Conservation (phyloP, 331 rosid genomes). For the Ulmus americana region DNA sequence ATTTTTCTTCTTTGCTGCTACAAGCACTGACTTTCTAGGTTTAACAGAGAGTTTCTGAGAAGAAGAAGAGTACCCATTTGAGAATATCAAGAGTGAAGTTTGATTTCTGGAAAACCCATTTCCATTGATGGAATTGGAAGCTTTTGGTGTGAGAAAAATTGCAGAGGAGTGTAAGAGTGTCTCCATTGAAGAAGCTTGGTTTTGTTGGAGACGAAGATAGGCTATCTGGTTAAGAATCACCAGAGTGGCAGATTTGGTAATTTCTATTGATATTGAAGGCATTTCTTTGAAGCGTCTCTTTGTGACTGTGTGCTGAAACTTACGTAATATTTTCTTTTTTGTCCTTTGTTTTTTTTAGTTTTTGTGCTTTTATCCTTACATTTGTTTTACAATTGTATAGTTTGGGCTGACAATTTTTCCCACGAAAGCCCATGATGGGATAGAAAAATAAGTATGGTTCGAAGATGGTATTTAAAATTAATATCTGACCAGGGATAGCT, state of each 20-base stretch:
- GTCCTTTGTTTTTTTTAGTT: too few species aligned
- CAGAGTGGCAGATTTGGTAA: background rate
- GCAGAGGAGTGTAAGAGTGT: conserved; percentile 27
- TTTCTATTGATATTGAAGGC: too few species aligned
- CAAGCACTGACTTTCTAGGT: conserved; percentile 37
- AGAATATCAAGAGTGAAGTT: conserved; percentile 14
- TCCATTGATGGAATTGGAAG: conserved; percentile 15
- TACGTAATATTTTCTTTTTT: too few species aligned
- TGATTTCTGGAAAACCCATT: conserved; percentile 20
- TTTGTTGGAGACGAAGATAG: background rate
- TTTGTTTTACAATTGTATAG: too few species aligned
- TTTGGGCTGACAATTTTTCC: too few species aligned
- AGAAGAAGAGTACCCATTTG: conserved; percentile 28
- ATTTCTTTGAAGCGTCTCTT: too few species aligned
- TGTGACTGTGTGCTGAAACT: too few species aligned
- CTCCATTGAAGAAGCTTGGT: conserved; percentile 32
- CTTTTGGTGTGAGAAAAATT: conserved; percentile 29
- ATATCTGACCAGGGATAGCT: too few species aligned
- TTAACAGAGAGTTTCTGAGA: conserved; percentile 23
- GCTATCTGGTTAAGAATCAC: background rate
- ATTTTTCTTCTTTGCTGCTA: conserved; percentile 38
- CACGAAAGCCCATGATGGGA: too few species aligned
- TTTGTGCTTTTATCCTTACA: too few species aligned
- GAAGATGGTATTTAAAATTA: too few species aligned
- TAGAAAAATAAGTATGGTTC: too few species aligned